These are phyloP conservation scores for Malus asiatica DNA, from an alignment of 306 rosid species.

Conservation along the genomic window DNA sequence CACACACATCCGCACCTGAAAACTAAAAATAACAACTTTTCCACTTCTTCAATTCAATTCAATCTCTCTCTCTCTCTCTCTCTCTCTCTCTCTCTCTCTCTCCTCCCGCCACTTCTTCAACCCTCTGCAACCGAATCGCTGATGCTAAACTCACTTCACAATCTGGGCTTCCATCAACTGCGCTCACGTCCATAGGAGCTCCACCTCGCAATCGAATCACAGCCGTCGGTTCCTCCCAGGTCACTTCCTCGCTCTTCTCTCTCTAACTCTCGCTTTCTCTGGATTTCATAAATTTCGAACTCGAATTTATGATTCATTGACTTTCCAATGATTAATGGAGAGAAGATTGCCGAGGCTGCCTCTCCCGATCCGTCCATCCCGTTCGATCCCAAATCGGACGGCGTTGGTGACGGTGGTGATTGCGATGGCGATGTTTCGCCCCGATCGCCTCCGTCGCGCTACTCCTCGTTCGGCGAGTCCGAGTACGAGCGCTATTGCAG, in stretches of 20 bases:
- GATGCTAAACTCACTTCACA: conserved; percentile 1
- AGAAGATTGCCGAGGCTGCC: conserved; percentile 23
- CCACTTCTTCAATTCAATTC: neutral
- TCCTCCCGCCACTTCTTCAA: neutral
- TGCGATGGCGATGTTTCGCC: conserved; percentile 17
- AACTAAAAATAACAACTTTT: neutral
- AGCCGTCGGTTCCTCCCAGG: conserved; percentile 21
- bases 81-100: neutral
- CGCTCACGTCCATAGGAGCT: conserved; percentile 1
- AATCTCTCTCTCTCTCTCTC: neutral
- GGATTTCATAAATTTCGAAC: neutral
- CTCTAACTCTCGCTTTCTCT: neutral
- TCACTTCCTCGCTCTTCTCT: neutral
- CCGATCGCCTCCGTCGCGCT: conserved; percentile 31
- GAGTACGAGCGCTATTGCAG: conserved; percentile 89
- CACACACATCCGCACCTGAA: neutral
- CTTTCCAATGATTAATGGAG: conserved; percentile 40
- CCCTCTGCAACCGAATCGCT: neutral
- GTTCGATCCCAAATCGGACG: conserved; percentile 28
- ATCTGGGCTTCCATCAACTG: neutral
- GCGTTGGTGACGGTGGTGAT: conserved; percentile 25
- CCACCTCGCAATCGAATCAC: neutral
- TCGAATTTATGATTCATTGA: conserved; percentile 2
- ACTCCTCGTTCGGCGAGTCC: conserved; percentile 75
- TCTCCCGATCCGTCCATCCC: conserved; percentile 40